Evolutionary conservation across 1,284 basidiomycete species (phyloP), one percentile per base, ranked within the genome.

Genomic region (Ustilago sp.): DNA sequence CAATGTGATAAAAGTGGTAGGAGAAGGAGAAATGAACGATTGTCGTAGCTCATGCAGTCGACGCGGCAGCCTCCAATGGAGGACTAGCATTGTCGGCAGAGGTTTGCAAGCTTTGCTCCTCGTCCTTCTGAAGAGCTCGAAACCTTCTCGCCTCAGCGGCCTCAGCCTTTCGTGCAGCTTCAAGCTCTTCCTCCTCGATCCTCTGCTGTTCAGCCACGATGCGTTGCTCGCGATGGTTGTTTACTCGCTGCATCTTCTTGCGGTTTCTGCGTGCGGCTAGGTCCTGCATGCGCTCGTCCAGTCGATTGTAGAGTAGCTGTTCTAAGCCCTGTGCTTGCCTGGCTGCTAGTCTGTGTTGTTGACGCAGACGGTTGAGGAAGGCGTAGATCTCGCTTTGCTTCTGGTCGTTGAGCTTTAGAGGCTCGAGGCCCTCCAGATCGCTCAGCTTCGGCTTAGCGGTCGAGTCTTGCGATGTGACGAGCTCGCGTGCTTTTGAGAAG

Each of bases 321-420:
- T 74, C 71, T 28, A 77, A 65, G 45, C 53, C 59, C 45, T 65
- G 63, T n/a, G 69, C 66, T 34, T 73, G 74, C 38, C 35, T 55
- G 0, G 39, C 47, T 36, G 66, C 66, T 13, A 72, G 34, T 17
- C 60, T 56, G 45, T 69, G 51, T 55, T 69, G 74, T 41, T 62
- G 43, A 11, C 63, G 63, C 32, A 77, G 61, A 17, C 60, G 63
- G 17, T 73, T 7, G 48, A 77, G 74, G 58, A 77, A 77, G n/a
- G 60, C 51, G 34, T 52, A 48, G n/a, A 77, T 43, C 28, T 77
- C 74, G 12, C 17, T 23, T 3, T 55, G 60, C 53, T 55, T 57
- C 41, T 63, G 47, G 13, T 59, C 43, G 28, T 67, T 67, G 34
- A 73, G 63, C 56, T 55, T 50, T 31, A 73, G 51, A 4, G 69